These are phyloP conservation scores for Debaryomycetaceae sp. DNA, from an alignment of 1,139 yeast species.

Conservation along the genomic window DNA sequence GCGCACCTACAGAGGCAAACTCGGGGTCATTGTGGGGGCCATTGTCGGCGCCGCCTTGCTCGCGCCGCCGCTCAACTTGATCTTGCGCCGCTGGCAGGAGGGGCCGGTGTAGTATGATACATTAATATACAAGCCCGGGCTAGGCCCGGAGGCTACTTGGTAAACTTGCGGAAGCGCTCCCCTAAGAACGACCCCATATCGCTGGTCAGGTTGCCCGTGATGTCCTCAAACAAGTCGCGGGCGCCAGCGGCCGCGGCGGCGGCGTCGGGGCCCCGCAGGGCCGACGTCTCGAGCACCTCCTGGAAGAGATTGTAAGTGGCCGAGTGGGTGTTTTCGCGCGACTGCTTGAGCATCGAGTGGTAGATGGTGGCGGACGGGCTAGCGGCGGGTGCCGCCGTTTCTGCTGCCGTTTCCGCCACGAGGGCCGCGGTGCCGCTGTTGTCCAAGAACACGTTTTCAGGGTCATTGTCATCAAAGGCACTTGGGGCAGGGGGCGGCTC, in stretches of 20 bases:
- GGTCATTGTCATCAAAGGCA: slow-evolving; percentile 11
- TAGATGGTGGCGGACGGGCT: slow-evolving; percentile 30
- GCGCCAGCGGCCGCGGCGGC: slow-evolving; percentile 7
- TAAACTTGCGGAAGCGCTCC: slow-evolving; percentile 25
- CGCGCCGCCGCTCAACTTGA: too few relatives aligned
- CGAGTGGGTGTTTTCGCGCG: slow-evolving; percentile 19
- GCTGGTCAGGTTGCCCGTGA: slow-evolving; percentile 24
- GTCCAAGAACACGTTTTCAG: slow-evolving; percentile 34
- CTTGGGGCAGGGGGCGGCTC: too few relatives aligned
- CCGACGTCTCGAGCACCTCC: slow-evolving; percentile 12
- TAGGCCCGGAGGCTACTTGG: too few relatives aligned
- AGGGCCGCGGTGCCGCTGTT: slow-evolving; percentile 10
- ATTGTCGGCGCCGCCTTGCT: too few relatives aligned
- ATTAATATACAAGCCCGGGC: too few relatives aligned
- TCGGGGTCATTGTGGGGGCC: too few relatives aligned
- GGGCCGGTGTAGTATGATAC: too few relatives aligned
- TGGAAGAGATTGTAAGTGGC: slow-evolving; percentile 7
- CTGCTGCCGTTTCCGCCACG: slow-evolving; percentile 17
- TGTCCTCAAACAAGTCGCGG: slow-evolving; percentile 13
- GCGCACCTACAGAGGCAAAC: too few relatives aligned
- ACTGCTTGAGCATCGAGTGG: slow-evolving; percentile 23
- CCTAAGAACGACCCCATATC: slow-evolving; percentile 29
- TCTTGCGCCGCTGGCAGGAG: too few relatives aligned
- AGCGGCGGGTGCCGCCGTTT: too few relatives aligned
- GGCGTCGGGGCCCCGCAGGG: slow-evolving; percentile 7